Base-by-base conservation (phyloP, 2,329 filamentous ascomycete species). In the Lasiodiplodia gonubiensis region DNA sequence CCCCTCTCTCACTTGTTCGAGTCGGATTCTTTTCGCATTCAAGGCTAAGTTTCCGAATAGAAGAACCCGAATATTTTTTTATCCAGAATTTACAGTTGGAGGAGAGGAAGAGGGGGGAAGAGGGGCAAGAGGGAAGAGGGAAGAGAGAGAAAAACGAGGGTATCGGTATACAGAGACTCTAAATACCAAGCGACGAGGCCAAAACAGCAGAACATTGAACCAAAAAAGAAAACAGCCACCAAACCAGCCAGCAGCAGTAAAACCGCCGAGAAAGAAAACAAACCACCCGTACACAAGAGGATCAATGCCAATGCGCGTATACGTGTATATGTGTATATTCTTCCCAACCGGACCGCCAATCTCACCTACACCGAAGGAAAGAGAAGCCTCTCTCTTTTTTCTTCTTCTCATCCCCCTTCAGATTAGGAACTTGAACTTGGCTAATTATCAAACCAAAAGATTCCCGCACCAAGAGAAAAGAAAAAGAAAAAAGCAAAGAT, bases 161-260 rank as follows among this genome's bases (percentile, higher is more conserved):
- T 63, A 63, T 63, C 59, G 59, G 42, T 51, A 63, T 63, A 63
- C 59, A 21, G 3, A 30, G 42, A 12, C 30, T 63, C 59, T 63
- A 51, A 63, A 49, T 63, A 63, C 59, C 59, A 63, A 35, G 35
- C 30, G 10, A 10, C 8, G 10, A 33, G 5, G 16, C 16, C 14
- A 11, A 35, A 49, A 18, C 49, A 55, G 39, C n/a, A 39, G 21
- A 59, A 59, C 21, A 10, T 21, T n/a, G 12, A 21, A 55, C 30
- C 30, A 10, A n/a, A n/a, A n/a, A n/a, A n/a, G n/a, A n/a, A n/a
- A n/a, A n/a, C n/a, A n/a, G n/a, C n/a, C 30, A 33, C 30, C 30
- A 37, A 59, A 21, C n/a, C 54, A 42, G 10, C 21, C 35, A 21
- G 8, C 54, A 42, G 18, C 23, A 21, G 21, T 21, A 18, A n/a